Percentiles rank a stretch among this genome's conserved stretches.
phyloP scores from a whole-genome alignment of 768 basidiomycete genomes.

The Phylloporus arenicola region DNA sequence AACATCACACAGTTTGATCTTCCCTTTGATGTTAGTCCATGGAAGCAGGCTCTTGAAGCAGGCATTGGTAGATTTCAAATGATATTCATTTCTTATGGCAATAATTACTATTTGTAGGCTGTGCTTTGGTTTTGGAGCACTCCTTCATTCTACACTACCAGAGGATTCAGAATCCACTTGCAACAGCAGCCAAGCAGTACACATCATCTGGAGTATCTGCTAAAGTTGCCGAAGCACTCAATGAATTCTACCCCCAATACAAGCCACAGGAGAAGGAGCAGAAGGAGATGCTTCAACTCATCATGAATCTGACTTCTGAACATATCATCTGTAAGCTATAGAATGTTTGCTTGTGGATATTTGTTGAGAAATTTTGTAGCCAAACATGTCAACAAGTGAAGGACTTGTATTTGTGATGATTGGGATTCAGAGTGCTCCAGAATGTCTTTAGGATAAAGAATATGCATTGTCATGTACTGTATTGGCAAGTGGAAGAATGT shows the following conservation, averaged over 20 bases:
- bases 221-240: background rate
- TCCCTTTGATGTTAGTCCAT: no score
- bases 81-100: background rate
- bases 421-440: no score
- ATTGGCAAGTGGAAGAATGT: no score
- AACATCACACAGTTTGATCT: background rate
- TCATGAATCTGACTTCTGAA: background rate
- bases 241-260: background rate
- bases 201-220: background rate
- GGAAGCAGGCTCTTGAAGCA: background rate
- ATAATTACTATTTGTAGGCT: background rate
- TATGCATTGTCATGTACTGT: no score
- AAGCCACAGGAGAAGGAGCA: background rate
- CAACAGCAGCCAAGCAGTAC: background rate
- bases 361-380: no score
- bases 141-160: background rate
- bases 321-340: background rate
- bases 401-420: no score
- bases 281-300: background rate
- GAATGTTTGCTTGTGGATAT: no score
- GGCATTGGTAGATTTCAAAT: background rate
- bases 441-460: no score
- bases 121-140: background rate
- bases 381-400: no score
- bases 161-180: background rate